Evolutionary conservation across 257 asterid genomes (phyloP).

Genomic region (Nicotiana noctiflora): DNA sequence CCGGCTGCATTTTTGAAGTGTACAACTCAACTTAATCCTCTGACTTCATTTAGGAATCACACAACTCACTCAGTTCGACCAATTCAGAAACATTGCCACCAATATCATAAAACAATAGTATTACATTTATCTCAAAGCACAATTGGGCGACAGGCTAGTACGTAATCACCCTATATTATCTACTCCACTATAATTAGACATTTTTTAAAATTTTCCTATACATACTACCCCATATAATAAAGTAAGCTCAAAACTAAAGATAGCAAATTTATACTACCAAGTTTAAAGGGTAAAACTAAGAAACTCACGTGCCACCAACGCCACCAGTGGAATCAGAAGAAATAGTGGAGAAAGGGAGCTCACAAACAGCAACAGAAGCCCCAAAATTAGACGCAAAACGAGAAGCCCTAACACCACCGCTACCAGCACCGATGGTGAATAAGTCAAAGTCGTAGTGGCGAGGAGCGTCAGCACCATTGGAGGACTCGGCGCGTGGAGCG

Average conservation of each 20-base stretch:
- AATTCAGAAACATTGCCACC: background rate
- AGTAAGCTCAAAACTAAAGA: background rate
- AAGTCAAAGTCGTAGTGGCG: constrained; percentile 72
- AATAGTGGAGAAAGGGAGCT: constrained; percentile 82
- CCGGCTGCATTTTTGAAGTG: background rate
- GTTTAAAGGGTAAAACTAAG: background rate
- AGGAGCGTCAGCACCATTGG: constrained; percentile 33
- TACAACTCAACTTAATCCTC: background rate
- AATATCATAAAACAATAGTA: background rate
- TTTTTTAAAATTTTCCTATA: background rate
- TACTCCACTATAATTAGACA: background rate
- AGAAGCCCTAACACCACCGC: constrained; percentile 98
- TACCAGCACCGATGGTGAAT: constrained; percentile 93
- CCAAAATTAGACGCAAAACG: constrained; percentile 89
- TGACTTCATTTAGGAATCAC: background rate
- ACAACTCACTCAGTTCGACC: background rate
- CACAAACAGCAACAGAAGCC: constrained; percentile 90
- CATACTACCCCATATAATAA: background rate
- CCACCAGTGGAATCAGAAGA: constrained; percentile 90
- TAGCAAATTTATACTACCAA: background rate
- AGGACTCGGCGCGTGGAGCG: constrained; percentile 47
- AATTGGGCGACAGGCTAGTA: background rate
- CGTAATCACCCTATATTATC: background rate
- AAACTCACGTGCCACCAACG: constrained; percentile 90
- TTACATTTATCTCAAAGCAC: background rate